Conservation (phyloP, 169 alveolate genomes). For the Plasmodium berghei region DNA sequence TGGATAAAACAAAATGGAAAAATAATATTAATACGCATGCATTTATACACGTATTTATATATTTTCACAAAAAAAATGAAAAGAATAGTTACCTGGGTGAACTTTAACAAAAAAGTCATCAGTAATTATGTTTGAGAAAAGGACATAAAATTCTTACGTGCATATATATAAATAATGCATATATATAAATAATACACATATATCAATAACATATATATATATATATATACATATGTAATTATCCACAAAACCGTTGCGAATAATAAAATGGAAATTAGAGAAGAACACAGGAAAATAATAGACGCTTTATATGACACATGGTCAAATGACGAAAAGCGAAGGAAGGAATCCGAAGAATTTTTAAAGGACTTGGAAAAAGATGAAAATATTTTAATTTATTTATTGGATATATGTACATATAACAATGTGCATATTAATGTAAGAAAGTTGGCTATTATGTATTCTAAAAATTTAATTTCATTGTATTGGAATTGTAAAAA, state of each 20-base stretch:
- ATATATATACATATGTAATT: background rate
- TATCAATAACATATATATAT: background rate
- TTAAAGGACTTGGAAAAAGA: constrained; percentile 44
- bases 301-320: constrained; percentile 72
- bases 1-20: too few relatives aligned
- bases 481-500: constrained; percentile 48
- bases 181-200: background rate
- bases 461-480: constrained; percentile 36
- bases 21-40: background rate
- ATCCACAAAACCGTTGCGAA: background rate
- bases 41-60: background rate
- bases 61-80: background rate
- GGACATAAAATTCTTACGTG: background rate
- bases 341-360: constrained; percentile 44
- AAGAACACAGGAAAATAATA: constrained; percentile 18
- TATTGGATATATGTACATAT: constrained; percentile 30
- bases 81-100: too few relatives aligned
- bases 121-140: too few relatives aligned
- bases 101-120: too few relatives aligned
- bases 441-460: constrained; percentile 49
- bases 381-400: constrained; percentile 10
- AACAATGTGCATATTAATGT: constrained; percentile 49
- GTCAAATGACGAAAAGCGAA: constrained; percentile 43
- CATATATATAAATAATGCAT: background rate
- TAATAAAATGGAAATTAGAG: constrained; percentile 10